Base-by-base conservation (phyloP, 1,284 basidiomycete genomes). In the Termitomyces sp. region DNA sequence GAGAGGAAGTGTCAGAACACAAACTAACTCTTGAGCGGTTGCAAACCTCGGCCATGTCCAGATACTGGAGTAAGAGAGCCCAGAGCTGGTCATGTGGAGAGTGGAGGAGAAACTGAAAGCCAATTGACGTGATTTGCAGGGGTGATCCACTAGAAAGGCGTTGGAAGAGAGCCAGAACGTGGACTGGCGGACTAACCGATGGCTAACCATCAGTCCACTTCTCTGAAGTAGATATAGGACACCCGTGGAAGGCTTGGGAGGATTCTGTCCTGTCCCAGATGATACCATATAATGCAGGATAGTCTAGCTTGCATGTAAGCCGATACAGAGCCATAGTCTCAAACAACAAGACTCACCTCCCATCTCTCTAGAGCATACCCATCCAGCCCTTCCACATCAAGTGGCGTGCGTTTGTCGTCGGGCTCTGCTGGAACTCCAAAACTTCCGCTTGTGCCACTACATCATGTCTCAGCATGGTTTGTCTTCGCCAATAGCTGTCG, bases 251-350 rank as follows among this genome's bases (percentile, higher is more conserved):
- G 91, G 90, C 60, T 79, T 80, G n/a, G 82, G 72, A 52, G 78
- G 80, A 59, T 76, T 71, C 65, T 84, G 81, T 38, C 81, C 81
- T 50, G 83, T 89, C 7, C 89, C 89, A 26, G 93, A 95, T 2
- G 94, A 95, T 1, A 99, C 97, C 95, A 99, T 97, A 68, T 92
- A 99, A 70, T 98, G 95, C 48, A 98, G 77, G 61, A 99, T 97
- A 0, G 91, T 93, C 92, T 93, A 60, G 10, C 21, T 51, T 48
- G 40, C 40, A 24, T 8, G 31, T 49, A 10, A 43, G 40, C 19
- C 39, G 35, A 24, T 37, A 30, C 19, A 21, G 21, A 28, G 28
- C 7, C 26, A 50, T 31, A 18, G 24, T 45, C 33, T n/a, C 19
- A 47, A 50, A 28, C 42, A 18, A 28, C 46, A 40, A 31, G 43